phyloP scores from a whole-genome alignment of 2,329 filamentous ascomycete species.

The Colletotrichum sublineola region DNA sequence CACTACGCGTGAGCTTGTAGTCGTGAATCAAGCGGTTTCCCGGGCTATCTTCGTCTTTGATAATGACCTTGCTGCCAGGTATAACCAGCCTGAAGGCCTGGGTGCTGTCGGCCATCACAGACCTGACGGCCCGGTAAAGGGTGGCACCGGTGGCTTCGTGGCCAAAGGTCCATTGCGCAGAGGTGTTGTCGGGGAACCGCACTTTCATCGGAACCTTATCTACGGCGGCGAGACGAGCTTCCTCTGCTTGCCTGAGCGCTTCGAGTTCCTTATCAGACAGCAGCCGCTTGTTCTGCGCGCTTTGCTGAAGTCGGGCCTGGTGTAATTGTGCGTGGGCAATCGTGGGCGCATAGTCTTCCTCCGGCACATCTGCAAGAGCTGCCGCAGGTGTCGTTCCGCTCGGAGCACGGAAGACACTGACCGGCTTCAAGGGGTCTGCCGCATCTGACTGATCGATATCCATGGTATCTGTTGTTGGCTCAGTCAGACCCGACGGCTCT shows the following conservation, averaged over 20 bases:
- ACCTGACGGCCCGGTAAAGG: constrained; percentile 81
- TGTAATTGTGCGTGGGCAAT: constrained; percentile 82
- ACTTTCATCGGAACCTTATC: constrained; percentile 81
- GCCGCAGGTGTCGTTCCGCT: constrained; percentile 80
- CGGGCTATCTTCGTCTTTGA: constrained; percentile 61
- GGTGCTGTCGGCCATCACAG: constrained; percentile 74
- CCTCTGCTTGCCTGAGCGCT: constrained; percentile 74
- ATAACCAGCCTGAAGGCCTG: constrained; percentile 81
- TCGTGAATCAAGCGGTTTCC: constrained; percentile 76
- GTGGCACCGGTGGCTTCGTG: constrained; percentile 76
- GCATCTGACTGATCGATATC: constrained; percentile 45
- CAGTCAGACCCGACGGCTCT: not conserved
- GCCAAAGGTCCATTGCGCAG: constrained; percentile 79
- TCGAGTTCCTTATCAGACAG: constrained; percentile 86
- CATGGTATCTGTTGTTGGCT: constrained; percentile 46
- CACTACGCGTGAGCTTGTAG: constrained; percentile 77
- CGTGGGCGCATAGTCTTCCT: constrained; percentile 81
- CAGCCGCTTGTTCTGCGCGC: constrained; percentile 80
- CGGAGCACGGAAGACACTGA: constrained; percentile 84
- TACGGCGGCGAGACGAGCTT: constrained; percentile 74
- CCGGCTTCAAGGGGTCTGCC: constrained; percentile 60
- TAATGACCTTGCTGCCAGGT: constrained; percentile 65
- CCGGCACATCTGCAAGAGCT: constrained; percentile 74
- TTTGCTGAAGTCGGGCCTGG: constrained; percentile 74
- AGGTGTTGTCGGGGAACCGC: constrained; percentile 88